Base-by-base conservation (phyloP, 2,329 filamentous ascomycete species). In the Arthrobotrys iridis region DNA sequence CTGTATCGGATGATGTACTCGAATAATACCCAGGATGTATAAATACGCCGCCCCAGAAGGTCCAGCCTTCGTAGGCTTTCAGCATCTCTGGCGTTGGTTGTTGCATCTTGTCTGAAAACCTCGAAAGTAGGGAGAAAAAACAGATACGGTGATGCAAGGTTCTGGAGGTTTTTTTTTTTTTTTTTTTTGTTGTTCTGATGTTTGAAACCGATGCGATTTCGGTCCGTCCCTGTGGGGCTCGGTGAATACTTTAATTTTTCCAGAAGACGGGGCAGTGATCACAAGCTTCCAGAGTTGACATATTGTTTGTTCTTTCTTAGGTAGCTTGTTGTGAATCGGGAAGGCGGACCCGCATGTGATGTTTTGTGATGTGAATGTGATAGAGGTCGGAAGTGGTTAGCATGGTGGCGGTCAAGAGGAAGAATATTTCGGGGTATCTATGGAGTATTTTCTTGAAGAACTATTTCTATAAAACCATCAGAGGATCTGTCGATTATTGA, bases 321-420 rank as follows among this genome's bases (percentile, higher is more conserved):
- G 50, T 55, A 70, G 45, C 43, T 50, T 48, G 50, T 55, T 55
- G 59, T 70, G 55, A 55, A 60, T 70, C 43, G 65, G 65, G 65
- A 70, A 70, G 65, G 65, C 65, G 57, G 37, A 70, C 45, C 55
- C 65, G 65, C 65, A 70, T 70, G 65, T 70, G 65, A 70, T 62
- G 30, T 33, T 70, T 58, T 43, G 35, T 62, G 41, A 48, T 48
- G 41, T 35, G 57, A 33, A 40, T 68, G 64, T 68, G 64, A 68
- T 24, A 15, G 48, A 22, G 28, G 7, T 22, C 37, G 30, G 22
- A 55, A 55, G 15, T 55, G 30, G 50, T 55, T 55, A 55, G 50
- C 18, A 55, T 35, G 50, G 50, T 55, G 50, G 50, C 50, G 50
- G 26, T 55, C 30, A 22, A 20, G 18, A 55, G 30, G n/a, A 30